Base-by-base conservation (phyloP, 257 asterid genomes). In the Galeopsis tetrahit region DNA sequence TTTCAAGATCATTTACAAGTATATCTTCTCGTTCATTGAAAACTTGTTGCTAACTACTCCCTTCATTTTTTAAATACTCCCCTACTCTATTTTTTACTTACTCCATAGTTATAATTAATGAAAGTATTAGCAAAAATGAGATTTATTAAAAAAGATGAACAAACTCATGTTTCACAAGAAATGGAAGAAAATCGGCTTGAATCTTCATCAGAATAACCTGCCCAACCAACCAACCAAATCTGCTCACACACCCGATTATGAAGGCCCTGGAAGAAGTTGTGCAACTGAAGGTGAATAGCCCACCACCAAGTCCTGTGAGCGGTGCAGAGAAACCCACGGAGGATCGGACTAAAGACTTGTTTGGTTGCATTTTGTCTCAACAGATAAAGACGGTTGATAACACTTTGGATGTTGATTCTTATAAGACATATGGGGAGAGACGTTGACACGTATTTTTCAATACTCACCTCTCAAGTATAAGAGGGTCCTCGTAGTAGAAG, bases 221-320 rank as follows among this genome's bases (percentile, higher is more conserved):
- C 78, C n/a, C n/a, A n/a, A n/a, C n/a, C n/a, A n/a, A n/a, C 60
- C 68, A 79, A 39, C 79, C 77, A 3, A 71, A 66, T 77, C 75
- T 82, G 48, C 78, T 82, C n/a, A n/a, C 78, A 33, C 72, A 75
- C 55, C 78, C 72, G 4, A 15, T 82, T 21, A 71, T 89, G 75
- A 91, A 71, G 56, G 84, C 88, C 2, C n/a, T n/a, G n/a, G 83
- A 83, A 28, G 87, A 77, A 59, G 69, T 77, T 71, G 70, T 84
- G 66, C 91, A 78, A 39, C 75, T 89, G 76, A 81, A 62, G 71
- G 52, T 72, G 53, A 67, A 59, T 65, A 80, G 82, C 79, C 89
- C 86, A 31, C 95, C 90, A 0, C 73, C 66, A 21, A 89, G 97
- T 81, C 98, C 98, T 0, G 98, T 97, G n/a, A n/a, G n/a, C n/a